Percentiles rank a stretch among this genome's conserved stretches.
phyloP scores from a whole-genome alignment of 2,329 filamentous ascomycete genomes.

The Xylaria sp. region DNA sequence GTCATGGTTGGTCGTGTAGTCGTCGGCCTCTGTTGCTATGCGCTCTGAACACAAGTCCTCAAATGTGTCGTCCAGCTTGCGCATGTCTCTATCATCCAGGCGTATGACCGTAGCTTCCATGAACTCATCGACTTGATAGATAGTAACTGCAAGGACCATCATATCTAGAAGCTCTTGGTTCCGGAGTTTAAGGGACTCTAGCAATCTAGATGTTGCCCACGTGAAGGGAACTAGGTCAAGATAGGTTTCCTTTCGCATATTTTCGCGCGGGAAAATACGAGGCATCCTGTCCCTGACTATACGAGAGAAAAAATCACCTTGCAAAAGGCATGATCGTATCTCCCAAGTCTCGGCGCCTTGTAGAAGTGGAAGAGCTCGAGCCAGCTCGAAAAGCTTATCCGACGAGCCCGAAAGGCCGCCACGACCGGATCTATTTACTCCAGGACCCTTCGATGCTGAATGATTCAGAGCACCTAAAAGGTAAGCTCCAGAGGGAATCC shows the following conservation, averaged over 20 bases:
- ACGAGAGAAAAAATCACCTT: neutral
- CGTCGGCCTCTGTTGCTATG: neutral
- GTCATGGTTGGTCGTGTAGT: neutral
- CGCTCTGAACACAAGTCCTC: neutral
- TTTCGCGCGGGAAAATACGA: constrained; percentile 1
- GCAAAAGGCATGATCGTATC: neutral
- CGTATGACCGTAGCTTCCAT: constrained; percentile 2
- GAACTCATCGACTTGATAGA: neutral
- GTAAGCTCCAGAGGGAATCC: neutral
- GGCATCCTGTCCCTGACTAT: neutral
- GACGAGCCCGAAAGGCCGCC: neutral
- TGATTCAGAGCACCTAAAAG: neutral
- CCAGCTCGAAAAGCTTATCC: neutral
- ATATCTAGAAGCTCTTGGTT: constrained; percentile 2
- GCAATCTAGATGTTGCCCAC: neutral
- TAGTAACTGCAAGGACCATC: constrained; percentile 5
- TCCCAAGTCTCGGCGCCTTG: neutral
- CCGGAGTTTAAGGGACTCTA: neutral
- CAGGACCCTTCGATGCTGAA: neutral
- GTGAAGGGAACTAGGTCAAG: constrained; percentile 2
- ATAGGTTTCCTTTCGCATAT: constrained; percentile 2
- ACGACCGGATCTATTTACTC: neutral
- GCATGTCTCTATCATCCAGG: neutral
- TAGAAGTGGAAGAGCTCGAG: neutral
- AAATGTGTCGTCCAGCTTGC: neutral